phyloP scores from a whole-genome alignment of 257 asterid species.

The Lantana camara region DNA sequence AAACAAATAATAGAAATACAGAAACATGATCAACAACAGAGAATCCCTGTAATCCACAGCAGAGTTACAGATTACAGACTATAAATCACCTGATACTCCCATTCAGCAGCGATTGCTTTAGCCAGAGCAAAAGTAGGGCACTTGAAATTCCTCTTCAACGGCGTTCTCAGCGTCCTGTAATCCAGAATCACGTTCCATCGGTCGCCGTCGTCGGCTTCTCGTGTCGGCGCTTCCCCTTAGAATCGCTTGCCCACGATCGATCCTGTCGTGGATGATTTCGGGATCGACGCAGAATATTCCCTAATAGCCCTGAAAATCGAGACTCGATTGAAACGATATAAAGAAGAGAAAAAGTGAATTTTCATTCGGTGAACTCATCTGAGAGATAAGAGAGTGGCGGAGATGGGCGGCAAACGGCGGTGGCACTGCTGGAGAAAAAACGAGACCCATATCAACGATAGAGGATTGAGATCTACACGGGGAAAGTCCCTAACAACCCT shows the following conservation, averaged over 20 bases:
- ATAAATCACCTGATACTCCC: constrained; percentile 85
- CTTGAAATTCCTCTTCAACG: constrained; percentile 74
- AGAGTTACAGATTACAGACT: not conserved
- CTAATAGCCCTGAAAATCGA: too few relatives aligned
- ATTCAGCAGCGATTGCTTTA: constrained; percentile 93
- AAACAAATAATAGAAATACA: too few relatives aligned
- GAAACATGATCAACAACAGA: not conserved
- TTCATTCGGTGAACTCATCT: too few relatives aligned
- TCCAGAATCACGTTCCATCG: constrained; percentile 95
- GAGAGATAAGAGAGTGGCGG: too few relatives aligned
- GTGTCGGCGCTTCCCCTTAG: constrained; percentile 70
- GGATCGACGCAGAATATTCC: constrained; percentile 57
- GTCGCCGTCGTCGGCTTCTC: constrained; percentile 82
- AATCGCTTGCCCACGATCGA: constrained; percentile 88
- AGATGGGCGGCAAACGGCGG: too few relatives aligned
- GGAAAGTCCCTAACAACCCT: too few relatives aligned
- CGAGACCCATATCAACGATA: too few relatives aligned
- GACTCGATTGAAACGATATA: too few relatives aligned
- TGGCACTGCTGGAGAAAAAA: too few relatives aligned
- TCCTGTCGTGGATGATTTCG: constrained; percentile 87
- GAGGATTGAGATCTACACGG: too few relatives aligned
- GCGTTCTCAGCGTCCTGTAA: constrained; percentile 89
- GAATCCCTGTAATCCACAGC: too few relatives aligned
- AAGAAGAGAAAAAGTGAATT: too few relatives aligned
- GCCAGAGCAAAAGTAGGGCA: constrained; percentile 88